Conservation (phyloP, 2,329 filamentous ascomycete genomes). For the Rachicladosporium sp. region DNA sequence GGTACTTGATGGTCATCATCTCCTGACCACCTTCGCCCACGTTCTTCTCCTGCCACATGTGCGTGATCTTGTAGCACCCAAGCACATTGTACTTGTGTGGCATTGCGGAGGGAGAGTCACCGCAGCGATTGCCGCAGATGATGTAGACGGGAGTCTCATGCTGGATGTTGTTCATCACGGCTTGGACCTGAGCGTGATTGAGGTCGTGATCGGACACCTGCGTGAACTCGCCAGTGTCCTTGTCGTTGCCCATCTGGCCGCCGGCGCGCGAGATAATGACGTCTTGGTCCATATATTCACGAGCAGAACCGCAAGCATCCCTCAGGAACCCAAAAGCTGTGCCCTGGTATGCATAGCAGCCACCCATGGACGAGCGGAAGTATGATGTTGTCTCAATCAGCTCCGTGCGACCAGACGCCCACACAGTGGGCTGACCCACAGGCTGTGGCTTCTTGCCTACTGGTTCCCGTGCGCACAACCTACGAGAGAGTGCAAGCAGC, state of each 20-base stretch:
- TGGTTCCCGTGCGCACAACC: slow-evolving; percentile 15
- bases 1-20: slow-evolving; percentile 41
- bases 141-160: slow-evolving; percentile 40
- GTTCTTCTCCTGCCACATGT: slow-evolving; percentile 54
- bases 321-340: slow-evolving; percentile 47
- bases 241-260: slow-evolving; percentile 39
- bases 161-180: slow-evolving; percentile 36
- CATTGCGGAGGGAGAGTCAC: slow-evolving; percentile 36
- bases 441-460: slow-evolving; percentile 23
- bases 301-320: slow-evolving; percentile 39
- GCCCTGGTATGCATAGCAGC: slow-evolving; percentile 40
- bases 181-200: slow-evolving; percentile 24
- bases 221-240: slow-evolving; percentile 33
- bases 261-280: slow-evolving; percentile 53
- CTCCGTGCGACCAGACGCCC: slow-evolving; percentile 45
- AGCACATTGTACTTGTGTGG: slow-evolving; percentile 52
- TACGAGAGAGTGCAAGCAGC: slow-evolving; percentile 11
- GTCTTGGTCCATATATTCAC: slow-evolving; percentile 48
- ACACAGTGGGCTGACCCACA: slow-evolving; percentile 36
- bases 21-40: slow-evolving; percentile 5
- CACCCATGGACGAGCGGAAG: slow-evolving; percentile 49
- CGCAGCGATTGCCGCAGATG: slow-evolving; percentile 40
- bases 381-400: slow-evolving; percentile 53
- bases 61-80: slow-evolving; percentile 54
- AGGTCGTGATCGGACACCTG: slow-evolving; percentile 36